phyloP scores from a whole-genome alignment of 1,284 basidiomycete genomes.

The Puccinia triticina region DNA sequence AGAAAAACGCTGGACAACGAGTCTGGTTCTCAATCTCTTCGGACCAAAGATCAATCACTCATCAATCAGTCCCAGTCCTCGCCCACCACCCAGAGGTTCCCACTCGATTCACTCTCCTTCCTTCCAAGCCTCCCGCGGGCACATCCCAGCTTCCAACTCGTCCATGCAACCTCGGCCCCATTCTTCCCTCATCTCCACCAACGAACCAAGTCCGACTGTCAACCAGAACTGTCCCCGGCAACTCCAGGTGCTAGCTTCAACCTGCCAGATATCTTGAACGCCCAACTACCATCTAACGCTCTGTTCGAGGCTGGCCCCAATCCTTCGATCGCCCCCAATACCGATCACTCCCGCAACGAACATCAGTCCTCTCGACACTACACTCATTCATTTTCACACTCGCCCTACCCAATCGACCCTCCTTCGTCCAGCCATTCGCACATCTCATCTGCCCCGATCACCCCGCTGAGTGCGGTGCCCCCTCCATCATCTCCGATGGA shows the following conservation, averaged over 20 bases:
- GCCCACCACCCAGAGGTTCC: constrained; percentile 16
- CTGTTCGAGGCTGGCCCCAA: not conserved
- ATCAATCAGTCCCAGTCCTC: constrained; percentile 17
- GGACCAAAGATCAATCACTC: not conserved
- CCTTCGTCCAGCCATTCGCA: constrained; percentile 10
- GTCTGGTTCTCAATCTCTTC: not conserved
- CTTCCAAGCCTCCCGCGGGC: constrained; percentile 4
- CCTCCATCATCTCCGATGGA: constrained; percentile 24
- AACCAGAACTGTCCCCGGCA: not conserved
- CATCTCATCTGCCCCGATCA: not conserved
- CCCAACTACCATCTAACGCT: not conserved
- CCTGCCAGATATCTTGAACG: not conserved
- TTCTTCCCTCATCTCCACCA: constrained; percentile 15
- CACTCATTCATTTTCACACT: constrained; percentile 1
- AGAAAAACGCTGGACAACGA: constrained; percentile 73
- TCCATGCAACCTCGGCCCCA: not conserved
- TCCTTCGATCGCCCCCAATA: constrained; percentile 4
- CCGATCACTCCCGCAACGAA: constrained; percentile 9
- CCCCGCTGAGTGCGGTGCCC: constrained; percentile 11
- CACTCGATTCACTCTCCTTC: not conserved
- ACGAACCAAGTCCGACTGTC: not conserved
- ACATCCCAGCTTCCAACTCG: constrained; percentile 15
- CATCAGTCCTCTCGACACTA: not conserved
- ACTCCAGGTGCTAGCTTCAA: constrained; percentile 1
- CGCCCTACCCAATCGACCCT: not conserved